These are phyloP conservation scores for Dysphania ambrosioides DNA, from an alignment of 148 eudicot genomes.

Conservation along the genomic window DNA sequence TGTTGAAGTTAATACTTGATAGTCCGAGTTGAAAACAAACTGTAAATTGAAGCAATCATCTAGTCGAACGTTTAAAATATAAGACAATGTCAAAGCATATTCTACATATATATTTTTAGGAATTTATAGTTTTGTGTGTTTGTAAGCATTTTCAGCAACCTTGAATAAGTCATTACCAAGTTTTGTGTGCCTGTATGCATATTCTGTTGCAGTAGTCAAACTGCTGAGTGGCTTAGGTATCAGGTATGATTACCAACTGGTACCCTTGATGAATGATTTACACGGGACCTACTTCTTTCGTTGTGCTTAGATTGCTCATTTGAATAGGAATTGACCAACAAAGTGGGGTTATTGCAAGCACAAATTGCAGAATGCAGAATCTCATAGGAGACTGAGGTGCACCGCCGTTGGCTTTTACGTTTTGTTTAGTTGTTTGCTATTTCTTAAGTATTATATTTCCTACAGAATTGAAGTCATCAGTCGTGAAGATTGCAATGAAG, in stretches of 20 bases:
- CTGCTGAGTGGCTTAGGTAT: no score
- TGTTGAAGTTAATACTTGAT: neutral
- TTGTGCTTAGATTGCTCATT: conserved; percentile 14
- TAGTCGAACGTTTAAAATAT: neutral
- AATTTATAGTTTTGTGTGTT: neutral
- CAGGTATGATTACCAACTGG: conserved; percentile 35
- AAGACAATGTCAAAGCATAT: neutral
- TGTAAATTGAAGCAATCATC: neutral
- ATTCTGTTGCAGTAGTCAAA: conserved; percentile 56
- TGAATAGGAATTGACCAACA: conserved; percentile 50
- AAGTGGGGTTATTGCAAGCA: conserved; percentile 42
- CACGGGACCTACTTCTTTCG: neutral
- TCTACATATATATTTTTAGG: neutral
- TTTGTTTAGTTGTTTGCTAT: neutral
- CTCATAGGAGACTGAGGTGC: conserved; percentile 56
- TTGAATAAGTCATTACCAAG: conserved; percentile 80
- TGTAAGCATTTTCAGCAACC: conserved; percentile 47
- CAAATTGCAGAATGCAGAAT: conserved; percentile 47
- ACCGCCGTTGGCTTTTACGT: conserved; percentile 10
- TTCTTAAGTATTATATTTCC: neutral
- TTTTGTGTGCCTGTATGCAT: conserved; percentile 68
- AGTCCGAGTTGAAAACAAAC: neutral
- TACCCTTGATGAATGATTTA: conserved; percentile 1
- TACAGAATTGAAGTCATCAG: no score
- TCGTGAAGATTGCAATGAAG: neutral